phyloP scores from a whole-genome alignment of 2,329 filamentous ascomycete species.

The Neofusicoccum umdonicola region DNA sequence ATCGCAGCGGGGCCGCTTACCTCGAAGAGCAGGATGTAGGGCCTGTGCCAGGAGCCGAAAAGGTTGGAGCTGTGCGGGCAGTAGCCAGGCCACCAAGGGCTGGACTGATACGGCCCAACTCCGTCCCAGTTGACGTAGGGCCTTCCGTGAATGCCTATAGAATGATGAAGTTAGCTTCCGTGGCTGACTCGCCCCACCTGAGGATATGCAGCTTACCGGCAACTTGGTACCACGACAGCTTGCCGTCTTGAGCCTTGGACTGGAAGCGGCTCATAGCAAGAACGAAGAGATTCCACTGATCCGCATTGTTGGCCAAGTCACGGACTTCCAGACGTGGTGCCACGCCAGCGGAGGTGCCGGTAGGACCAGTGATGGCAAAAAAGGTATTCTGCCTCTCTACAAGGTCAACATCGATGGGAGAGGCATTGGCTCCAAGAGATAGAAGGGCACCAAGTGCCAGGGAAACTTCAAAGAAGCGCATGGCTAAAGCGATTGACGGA shows the following conservation, averaged over 20 bases:
- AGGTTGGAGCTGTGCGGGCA: constrained; percentile 75
- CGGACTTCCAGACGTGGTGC: constrained; percentile 64
- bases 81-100: constrained; percentile 53
- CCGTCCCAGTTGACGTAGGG: constrained; percentile 30
- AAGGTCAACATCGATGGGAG: background rate
- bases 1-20: constrained; percentile 31
- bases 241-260: constrained; percentile 58
- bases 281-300: constrained; percentile 74
- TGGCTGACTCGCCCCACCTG: background rate
- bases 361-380: constrained; percentile 22
- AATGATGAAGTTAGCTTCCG: background rate
- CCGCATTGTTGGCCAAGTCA: constrained; percentile 58
- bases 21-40: constrained; percentile 67
- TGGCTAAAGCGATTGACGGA: background rate
- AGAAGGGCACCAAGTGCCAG: constrained; percentile 1
- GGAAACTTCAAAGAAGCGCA: background rate
- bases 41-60: constrained; percentile 83
- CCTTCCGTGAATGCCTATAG: constrained; percentile 33
- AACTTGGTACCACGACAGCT: constrained; percentile 74
- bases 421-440: background rate
- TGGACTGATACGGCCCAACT: constrained; percentile 17
- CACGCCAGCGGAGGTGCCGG: constrained; percentile 24
- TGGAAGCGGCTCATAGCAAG: constrained; percentile 72
- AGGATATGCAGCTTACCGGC: constrained; percentile 54
- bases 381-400: background rate